phyloP scores from a whole-genome alignment of 768 basidiomycete species.

The Tricholoma furcatifolium region DNA sequence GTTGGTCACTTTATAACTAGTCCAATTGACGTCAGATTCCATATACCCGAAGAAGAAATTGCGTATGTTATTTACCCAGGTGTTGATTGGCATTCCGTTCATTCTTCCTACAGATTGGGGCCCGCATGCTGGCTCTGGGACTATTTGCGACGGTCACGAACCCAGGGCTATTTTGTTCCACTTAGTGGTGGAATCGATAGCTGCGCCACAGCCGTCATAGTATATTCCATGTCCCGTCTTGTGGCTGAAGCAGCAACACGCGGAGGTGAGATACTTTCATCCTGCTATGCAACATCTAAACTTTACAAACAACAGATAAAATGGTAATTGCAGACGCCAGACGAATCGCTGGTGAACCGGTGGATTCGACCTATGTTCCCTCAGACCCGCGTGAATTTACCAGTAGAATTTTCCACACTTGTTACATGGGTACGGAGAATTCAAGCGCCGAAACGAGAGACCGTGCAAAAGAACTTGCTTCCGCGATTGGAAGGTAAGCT shows the following conservation, averaged over 20 bases:
- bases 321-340: slow-evolving; percentile 91
- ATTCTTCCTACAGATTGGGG: slow-evolving; percentile 62
- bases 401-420: slow-evolving; percentile 89
- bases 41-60: slow-evolving; percentile 93
- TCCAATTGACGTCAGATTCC: slow-evolving; percentile 61
- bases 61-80: slow-evolving; percentile 61
- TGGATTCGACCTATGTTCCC: slow-evolving; percentile 80
- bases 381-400: slow-evolving; percentile 86
- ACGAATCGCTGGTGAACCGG: slow-evolving; percentile 82
- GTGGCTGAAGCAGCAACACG: slow-evolving; percentile 75
- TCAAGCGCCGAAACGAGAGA: slow-evolving; percentile 83
- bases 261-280: slow-evolving; percentile 49
- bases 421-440: slow-evolving; percentile 99
- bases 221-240: slow-evolving; percentile 93
- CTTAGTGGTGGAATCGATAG: slow-evolving; percentile 97
- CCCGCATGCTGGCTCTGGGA: slow-evolving; percentile 99
- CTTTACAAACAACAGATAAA: slow-evolving; percentile 24
- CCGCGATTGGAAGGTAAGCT: slow-evolving; percentile 83
- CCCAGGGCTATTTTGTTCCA: slow-evolving; percentile 94
- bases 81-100: background rate
- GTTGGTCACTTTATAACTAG: slow-evolving; percentile 37
- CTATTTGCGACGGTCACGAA: slow-evolving; percentile 90
- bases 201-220: slow-evolving; percentile 94
- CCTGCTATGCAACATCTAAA: background rate
- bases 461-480: slow-evolving; percentile 83